Base-by-base conservation (phyloP, 805 yeast genomes). In the Saturnispora bothae region DNA sequence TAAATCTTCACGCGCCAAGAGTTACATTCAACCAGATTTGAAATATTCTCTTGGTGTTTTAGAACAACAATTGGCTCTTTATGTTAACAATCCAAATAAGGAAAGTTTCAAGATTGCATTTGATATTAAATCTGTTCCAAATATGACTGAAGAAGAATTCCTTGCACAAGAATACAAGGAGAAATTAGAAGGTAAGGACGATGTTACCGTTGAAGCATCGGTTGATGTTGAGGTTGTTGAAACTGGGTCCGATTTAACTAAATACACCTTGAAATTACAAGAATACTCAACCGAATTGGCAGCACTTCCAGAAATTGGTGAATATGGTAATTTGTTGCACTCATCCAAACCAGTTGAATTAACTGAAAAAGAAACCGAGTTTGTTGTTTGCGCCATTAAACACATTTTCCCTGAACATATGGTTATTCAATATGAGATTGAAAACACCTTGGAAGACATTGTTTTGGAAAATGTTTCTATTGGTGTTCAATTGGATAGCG, bases 301-400 rank as follows among this genome's bases (percentile, higher is more conserved):
- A 4, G 66, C 73, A 18, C 73, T 86, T 43, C 79, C 85, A 18
- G 92, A 85, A 54, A 69, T 88, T 50, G 68, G 74, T 15, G 64
- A 63, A 3, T 85, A 78, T 53, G 97, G 97, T 45, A 59, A 70
- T 27, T 67, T 86, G 44, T 65, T 86, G 44, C 85, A 81, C 61
- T 73, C 88, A 7, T 77, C 94, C 2, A 54, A 63, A 27, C 59
- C 66, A 26, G 65, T 74, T 40, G 75, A 79, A 47, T 73, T 89
- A 52, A 88, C 97, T 17, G 98, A 92, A 58, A 69, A 73, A 43
- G 97, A 88, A 58, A 85, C 94, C 44, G 98, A 92, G 62, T 85
- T 86, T 58, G 88, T 85, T 31, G 94, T 92, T 43, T 71, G 70
- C 37, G 88, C 81, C 26, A 67, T 83, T 40, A 88, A 84, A 60